These are phyloP conservation scores for Kondoa malvinella DNA, from an alignment of 768 basidiomycete genomes.

Conservation along the genomic window DNA sequence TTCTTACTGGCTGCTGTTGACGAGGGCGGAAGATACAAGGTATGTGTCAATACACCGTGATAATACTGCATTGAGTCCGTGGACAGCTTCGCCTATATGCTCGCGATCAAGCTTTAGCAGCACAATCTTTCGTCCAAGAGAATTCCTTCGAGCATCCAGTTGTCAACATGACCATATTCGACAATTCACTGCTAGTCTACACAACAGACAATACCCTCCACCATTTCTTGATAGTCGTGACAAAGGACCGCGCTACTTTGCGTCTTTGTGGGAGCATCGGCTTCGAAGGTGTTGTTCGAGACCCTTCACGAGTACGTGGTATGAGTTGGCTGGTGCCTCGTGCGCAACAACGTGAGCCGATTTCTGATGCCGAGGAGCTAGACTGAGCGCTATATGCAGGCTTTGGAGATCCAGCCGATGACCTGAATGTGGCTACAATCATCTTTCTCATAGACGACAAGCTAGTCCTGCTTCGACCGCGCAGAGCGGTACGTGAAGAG, in stretches of 20 bases:
- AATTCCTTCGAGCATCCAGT: slow-evolving; percentile 61
- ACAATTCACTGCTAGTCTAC: slow-evolving; percentile 86
- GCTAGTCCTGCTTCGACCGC: slow-evolving; percentile 68
- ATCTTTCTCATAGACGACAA: slow-evolving; percentile 89
- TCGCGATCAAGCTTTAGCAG: slow-evolving; percentile 69
- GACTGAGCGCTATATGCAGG: slow-evolving; percentile 38
- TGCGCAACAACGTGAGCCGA: slow-evolving; percentile 67
- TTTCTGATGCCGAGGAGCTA: not conserved
- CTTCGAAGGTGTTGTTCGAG: slow-evolving; percentile 72
- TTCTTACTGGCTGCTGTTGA: slow-evolving; percentile 83
- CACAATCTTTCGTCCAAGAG: slow-evolving; percentile 64
- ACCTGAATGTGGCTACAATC: slow-evolving; percentile 82
- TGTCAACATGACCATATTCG: slow-evolving; percentile 73
- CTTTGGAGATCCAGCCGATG: slow-evolving; percentile 81
- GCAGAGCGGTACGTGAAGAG: slow-evolving; percentile 73
- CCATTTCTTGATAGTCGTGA: slow-evolving; percentile 80
- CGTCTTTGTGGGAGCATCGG: slow-evolving; percentile 87
- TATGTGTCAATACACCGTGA: not conserved
- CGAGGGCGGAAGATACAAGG: slow-evolving; percentile 42
- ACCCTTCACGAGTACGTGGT: slow-evolving; percentile 65
- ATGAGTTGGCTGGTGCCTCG: slow-evolving; percentile 94
- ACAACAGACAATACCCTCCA: slow-evolving; percentile 81
- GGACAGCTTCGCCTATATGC: slow-evolving; percentile 78
- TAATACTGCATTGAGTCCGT: slow-evolving; percentile 2
- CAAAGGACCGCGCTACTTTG: slow-evolving; percentile 59